Base-by-base conservation (phyloP, 305 asterid species). In the Lippia alba region DNA sequence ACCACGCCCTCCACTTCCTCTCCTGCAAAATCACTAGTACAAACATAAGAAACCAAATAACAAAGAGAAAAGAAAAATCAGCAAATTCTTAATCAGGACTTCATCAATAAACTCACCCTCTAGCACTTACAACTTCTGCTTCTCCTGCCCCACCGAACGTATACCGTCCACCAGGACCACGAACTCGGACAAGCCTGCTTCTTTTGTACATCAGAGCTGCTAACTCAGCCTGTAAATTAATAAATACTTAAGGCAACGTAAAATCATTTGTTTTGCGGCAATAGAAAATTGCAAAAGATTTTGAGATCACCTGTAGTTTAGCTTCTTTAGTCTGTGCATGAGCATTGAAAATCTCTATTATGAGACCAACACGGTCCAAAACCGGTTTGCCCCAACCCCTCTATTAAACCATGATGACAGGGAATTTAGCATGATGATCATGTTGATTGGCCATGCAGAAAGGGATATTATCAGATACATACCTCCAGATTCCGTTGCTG, bases 321-420 rank as follows among this genome's bases (percentile, higher is more conserved):
- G 96, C 99, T 81, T 94, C 98, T 86, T 92, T 94, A 46, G 98
- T 94, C 81, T 88, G 97, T 70, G 99, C 98, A 85, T 92, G 99
- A 68, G 99, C 99, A 80, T 91, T 88, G 72, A 94, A 94, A 74
- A 94, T 91, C 83, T 90, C 96, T 76, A 94, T 91, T 64, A 94
- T 94, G 66, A 94, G 91, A 65, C 97, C 94, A 46, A 94, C 87
- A 34, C 97, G 96, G 77, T 91, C 99, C 71, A 94, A 71, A 84
- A 94, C 97, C 81, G 97, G 99, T 76, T 81, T 94, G 8, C 71
- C 91, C 99, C 99, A 94, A 20, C 65, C 77, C 67, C 84, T 74
- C 99, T 94, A 90, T 55, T 50, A 64, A 62, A 55, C 49, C 24
- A 57, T 51, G 53, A 58, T 64, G 59, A 40, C 57, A 62, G 6